Evolutionary conservation across 306 rosid genomes (phyloP).

Genomic region (Aeschynomene evenia): DNA sequence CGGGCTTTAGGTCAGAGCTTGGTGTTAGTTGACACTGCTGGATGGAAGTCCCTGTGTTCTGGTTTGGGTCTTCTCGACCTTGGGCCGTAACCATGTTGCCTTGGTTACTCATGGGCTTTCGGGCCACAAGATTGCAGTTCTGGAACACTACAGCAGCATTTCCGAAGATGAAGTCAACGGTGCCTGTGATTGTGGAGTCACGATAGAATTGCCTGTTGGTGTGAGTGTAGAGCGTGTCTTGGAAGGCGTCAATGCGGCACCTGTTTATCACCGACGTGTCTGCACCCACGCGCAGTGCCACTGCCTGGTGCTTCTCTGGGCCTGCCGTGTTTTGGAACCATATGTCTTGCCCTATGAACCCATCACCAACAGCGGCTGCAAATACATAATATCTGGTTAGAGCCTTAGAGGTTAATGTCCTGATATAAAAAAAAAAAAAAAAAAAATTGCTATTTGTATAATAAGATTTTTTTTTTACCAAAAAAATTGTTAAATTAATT

Average conservation of each 20-base stretch:
- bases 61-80: constrained; percentile 62
- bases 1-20: constrained; percentile 56
- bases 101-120: constrained; percentile 61
- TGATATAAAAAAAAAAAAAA: too few species aligned
- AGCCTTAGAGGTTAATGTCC: too few species aligned
- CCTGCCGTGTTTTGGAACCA: constrained; percentile 71
- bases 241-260: constrained; percentile 61
- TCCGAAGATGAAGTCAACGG: constrained; percentile 71
- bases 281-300: constrained; percentile 67
- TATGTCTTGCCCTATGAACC: constrained; percentile 72
- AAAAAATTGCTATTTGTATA: too few species aligned
- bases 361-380: constrained; percentile 74
- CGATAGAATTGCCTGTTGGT: constrained; percentile 64
- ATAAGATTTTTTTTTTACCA: too few species aligned
- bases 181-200: constrained; percentile 61
- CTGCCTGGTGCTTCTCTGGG: constrained; percentile 68
- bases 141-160: constrained; percentile 67
- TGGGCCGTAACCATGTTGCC: constrained; percentile 76
- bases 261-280: constrained; percentile 66
- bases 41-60: constrained; percentile 62
- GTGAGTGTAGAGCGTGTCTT: constrained; percentile 78
- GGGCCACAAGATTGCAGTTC: constrained; percentile 49
- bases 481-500: too few species aligned
- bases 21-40: constrained; percentile 49
- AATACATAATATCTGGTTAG: not conserved